Percentiles rank a stretch among this genome's conserved stretches.
Evolutionary conservation across 768 basidiomycete species (phyloP).

Genomic region (Paxillus rubicundulus): DNA sequence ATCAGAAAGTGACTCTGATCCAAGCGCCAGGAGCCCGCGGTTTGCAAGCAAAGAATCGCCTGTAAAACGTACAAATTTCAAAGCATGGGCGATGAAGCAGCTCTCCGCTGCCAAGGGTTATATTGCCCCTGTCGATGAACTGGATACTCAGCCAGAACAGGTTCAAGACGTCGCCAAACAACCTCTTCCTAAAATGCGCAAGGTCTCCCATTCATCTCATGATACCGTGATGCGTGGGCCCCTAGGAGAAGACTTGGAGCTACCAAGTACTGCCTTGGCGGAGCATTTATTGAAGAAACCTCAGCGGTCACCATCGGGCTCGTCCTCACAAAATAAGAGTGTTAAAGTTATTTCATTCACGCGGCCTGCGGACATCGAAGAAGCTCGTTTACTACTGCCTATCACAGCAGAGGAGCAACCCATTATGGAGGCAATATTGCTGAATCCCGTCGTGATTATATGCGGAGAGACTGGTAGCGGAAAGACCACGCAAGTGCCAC

Average conservation of each 20-base stretch:
- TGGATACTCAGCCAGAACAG: constrained; percentile 14
- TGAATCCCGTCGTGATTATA: constrained; percentile 72
- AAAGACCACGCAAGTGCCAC: constrained; percentile 97
- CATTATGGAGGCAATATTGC: constrained; percentile 87
- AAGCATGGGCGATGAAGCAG: constrained; percentile 86
- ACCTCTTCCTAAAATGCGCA: constrained; percentile 46
- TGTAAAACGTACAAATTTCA: constrained; percentile 61
- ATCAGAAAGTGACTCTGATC: constrained; percentile 20
- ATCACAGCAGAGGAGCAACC: constrained; percentile 92
- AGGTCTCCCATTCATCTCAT: constrained; percentile 30
- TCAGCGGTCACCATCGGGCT: background rate
- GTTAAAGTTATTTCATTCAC: constrained; percentile 51
- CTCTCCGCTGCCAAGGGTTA: constrained; percentile 51
- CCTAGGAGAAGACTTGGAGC: constrained; percentile 64
- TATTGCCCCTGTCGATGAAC: constrained; percentile 10
- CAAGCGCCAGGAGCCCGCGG: constrained; percentile 16
- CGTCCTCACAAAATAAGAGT: constrained; percentile 20
- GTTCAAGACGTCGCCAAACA: constrained; percentile 5
- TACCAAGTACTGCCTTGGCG: constrained; percentile 68
- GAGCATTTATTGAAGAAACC: constrained; percentile 33
- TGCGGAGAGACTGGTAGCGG: constrained; percentile 97
- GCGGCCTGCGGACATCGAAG: constrained; percentile 70
- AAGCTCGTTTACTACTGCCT: constrained; percentile 75
- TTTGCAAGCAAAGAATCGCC: constrained; percentile 16
- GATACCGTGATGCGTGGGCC: constrained; percentile 68